A percentile compares a stretch with the other conserved stretches of the same genome.
Evolutionary conservation across 441 rosid species (phyloP).

Genomic region (Jatropha podagrica): DNA sequence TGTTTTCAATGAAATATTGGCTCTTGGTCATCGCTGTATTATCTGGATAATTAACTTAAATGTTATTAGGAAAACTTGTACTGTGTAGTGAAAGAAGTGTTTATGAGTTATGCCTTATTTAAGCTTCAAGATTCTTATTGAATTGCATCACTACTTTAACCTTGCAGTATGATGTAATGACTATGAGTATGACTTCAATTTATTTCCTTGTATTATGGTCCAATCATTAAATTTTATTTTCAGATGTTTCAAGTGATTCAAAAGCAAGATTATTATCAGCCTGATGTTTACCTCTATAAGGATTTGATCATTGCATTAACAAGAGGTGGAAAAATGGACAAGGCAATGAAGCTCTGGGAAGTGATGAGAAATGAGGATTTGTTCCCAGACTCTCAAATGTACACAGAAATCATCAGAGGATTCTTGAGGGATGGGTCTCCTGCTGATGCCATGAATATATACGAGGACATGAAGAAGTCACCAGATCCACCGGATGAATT

Average conservation of each 20-base stretch:
- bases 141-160: not conserved
- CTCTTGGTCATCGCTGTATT: not conserved
- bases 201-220: not conserved
- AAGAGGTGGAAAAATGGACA: conserved; percentile 70
- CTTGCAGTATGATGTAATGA: not conserved
- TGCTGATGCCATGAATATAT: conserved; percentile 93
- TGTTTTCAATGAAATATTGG: conserved; percentile 31
- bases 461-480: conserved; percentile 92
- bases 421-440: conserved; percentile 88
- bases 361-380: conserved; percentile 69
- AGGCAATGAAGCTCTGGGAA: conserved; percentile 81
- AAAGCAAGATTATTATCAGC: conserved; percentile 84
- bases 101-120: not conserved
- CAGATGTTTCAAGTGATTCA: conserved; percentile 76
- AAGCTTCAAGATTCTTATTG: not conserved
- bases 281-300: conserved; percentile 84
- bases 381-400: conserved; percentile 89
- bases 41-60: not conserved
- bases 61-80: not conserved
- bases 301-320: conserved; percentile 77
- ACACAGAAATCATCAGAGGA: conserved; percentile 83
- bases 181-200: not conserved
- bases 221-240: conserved; percentile 5
- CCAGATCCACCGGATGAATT: conserved; percentile 94
- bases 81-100: not conserved